A percentile compares a stretch with the other conserved stretches of the same genome.
phyloP scores from a whole-genome alignment of 306 rosid genomes.

The Quercus glauca region DNA sequence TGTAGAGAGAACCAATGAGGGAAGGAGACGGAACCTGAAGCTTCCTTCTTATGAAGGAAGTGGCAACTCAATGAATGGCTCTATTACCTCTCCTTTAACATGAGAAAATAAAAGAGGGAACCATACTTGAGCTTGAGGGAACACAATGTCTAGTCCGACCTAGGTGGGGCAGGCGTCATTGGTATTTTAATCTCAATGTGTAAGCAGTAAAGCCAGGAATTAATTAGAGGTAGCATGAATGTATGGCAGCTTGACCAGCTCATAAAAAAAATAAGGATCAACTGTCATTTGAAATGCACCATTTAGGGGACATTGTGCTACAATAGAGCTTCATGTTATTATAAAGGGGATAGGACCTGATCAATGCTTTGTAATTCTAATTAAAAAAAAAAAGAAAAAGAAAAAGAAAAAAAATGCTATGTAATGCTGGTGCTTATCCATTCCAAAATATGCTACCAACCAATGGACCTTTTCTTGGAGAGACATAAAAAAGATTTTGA shows the following conservation, averaged over 20 bases:
- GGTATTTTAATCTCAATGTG: not conserved
- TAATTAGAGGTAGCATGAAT: not conserved
- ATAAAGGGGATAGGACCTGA: not conserved
- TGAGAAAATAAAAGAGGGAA: not conserved
- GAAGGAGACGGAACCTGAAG: not conserved
- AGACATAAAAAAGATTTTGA: not conserved
- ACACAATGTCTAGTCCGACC: not conserved
- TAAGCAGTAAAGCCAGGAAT: not conserved
- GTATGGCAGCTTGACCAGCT: not conserved
- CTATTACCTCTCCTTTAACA: not conserved
- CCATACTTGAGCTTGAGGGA: not conserved
- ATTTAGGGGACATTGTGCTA: not conserved
- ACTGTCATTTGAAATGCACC: not conserved
- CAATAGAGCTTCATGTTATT: not conserved
- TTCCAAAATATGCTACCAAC: not conserved
- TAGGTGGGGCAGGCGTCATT: not conserved
- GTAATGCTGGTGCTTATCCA: not conserved
- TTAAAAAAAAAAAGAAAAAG: no score
- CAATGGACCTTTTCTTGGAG: not conserved
- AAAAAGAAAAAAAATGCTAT: no score
- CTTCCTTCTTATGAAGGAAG: not conserved
- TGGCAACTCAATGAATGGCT: not conserved
- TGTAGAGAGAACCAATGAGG: not conserved
- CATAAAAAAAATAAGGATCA: not conserved
- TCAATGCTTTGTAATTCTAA: not conserved